phyloP scores from a whole-genome alignment of 2,329 filamentous ascomycete genomes.

The Nothopassalora personata region DNA sequence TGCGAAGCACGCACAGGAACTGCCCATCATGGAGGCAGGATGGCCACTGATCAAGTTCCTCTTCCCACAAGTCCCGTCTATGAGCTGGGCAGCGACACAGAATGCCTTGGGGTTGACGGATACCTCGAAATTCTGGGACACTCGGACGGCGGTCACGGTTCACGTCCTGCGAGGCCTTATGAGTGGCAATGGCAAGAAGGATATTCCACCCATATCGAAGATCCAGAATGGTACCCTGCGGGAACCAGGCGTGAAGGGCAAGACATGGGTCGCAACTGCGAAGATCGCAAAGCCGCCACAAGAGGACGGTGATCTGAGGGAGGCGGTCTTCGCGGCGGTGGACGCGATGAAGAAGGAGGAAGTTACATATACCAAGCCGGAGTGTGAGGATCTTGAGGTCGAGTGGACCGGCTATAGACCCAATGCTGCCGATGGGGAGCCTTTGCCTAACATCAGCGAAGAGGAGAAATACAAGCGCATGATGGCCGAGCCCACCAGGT shows the following conservation, averaged over 20 bases:
- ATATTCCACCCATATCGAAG: constrained; percentile 51
- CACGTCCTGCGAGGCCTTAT: constrained; percentile 65
- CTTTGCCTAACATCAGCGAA: constrained; percentile 55
- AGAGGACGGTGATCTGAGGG: constrained; percentile 37
- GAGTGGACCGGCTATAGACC: constrained; percentile 72
- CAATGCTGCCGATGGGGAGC: constrained; percentile 46
- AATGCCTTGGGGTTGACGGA: constrained; percentile 65
- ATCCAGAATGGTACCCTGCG: constrained; percentile 59
- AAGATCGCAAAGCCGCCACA: constrained; percentile 54
- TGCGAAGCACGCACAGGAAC: background rate
- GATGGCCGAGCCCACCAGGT: constrained; percentile 57
- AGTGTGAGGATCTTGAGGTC: constrained; percentile 55
- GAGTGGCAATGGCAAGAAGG: constrained; percentile 33
- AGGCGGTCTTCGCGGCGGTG: constrained; percentile 47
- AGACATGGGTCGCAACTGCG: constrained; percentile 74
- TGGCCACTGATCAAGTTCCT: constrained; percentile 33
- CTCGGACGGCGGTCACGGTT: constrained; percentile 68
- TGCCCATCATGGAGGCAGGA: constrained; percentile 3
- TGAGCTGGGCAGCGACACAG: constrained; percentile 56
- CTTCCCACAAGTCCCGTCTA: constrained; percentile 56
- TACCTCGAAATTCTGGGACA: constrained; percentile 69
- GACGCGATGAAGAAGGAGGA: constrained; percentile 46
- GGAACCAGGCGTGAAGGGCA: constrained; percentile 67
- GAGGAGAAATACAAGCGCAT: constrained; percentile 59
- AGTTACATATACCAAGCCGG: constrained; percentile 45